These are phyloP conservation scores for Termitomyces sp. DNA, from an alignment of 768 basidiomycete species.

Conservation along the genomic window DNA sequence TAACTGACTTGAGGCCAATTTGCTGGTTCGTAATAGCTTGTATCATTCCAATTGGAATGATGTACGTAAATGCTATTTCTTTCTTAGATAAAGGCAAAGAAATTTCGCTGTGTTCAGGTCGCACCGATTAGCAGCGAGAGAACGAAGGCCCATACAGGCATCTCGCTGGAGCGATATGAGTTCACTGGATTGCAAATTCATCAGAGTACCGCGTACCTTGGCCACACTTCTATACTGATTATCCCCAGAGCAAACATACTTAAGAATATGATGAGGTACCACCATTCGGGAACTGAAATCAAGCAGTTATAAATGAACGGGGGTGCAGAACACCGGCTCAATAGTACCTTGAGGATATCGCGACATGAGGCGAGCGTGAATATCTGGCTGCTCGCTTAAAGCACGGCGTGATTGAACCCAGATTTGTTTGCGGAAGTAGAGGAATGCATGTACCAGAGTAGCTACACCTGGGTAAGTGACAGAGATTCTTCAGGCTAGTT, in stretches of 20 bases:
- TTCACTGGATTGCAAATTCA: not conserved
- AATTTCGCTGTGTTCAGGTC: slow-evolving; percentile 3
- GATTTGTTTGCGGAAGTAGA: slow-evolving; percentile 80
- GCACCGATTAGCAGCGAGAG: slow-evolving; percentile 60
- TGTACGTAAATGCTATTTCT: slow-evolving; percentile 50
- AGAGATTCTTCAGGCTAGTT: not conserved
- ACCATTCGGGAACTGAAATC: slow-evolving; percentile 67
- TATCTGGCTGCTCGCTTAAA: slow-evolving; percentile 75
- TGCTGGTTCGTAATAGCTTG: slow-evolving; percentile 79
- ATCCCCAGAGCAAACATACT: slow-evolving; percentile 66
- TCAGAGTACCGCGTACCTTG: slow-evolving; percentile 19
- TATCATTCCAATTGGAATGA: slow-evolving; percentile 66
- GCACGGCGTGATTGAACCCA: slow-evolving; percentile 67
- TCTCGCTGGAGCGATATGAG: slow-evolving; percentile 33
- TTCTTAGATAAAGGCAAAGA: slow-evolving; percentile 18
- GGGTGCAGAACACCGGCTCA: not conserved
- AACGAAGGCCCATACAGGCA: slow-evolving; percentile 52
- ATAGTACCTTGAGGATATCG: slow-evolving; percentile 49
- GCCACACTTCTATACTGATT: slow-evolving; percentile 70
- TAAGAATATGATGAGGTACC: slow-evolving; percentile 71
- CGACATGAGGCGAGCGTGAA: slow-evolving; percentile 84
- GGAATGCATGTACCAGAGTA: slow-evolving; percentile 63
- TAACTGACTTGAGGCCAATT: slow-evolving; percentile 49
- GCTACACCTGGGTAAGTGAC: slow-evolving; percentile 22
- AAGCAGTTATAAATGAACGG: not conserved